phyloP scores from a whole-genome alignment of 176 grass and related monocot genomes.

The Hyparrhenia diplandra region DNA sequence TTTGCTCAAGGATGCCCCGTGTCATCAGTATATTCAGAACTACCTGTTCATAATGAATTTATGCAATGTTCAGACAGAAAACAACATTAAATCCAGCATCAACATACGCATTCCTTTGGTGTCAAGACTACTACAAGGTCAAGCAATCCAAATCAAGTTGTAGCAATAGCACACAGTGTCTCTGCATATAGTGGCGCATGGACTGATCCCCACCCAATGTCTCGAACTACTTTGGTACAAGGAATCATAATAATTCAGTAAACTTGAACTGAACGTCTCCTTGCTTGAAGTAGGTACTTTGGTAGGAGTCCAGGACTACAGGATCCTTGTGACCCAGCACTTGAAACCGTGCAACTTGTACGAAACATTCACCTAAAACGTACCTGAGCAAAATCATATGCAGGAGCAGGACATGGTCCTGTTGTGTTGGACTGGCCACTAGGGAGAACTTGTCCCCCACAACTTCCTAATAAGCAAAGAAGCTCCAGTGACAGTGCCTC shows the following conservation, averaged over 20 bases:
- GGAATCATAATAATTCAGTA: background rate
- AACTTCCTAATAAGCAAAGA: too few species aligned
- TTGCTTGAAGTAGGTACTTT: background rate
- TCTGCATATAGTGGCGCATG: background rate
- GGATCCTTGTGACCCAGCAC: too few species aligned
- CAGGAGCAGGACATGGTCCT: too few species aligned
- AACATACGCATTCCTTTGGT: background rate
- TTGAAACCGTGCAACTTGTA: too few species aligned
- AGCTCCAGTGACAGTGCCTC: background rate
- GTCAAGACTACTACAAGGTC: too few species aligned
- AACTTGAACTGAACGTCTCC: constrained; percentile 22
- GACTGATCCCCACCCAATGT: background rate
- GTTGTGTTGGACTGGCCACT: background rate
- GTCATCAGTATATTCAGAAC: constrained; percentile 47
- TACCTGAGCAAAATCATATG: too few species aligned
- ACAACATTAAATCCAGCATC: background rate
- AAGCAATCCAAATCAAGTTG: background rate
- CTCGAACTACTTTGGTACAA: background rate
- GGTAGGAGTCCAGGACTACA: background rate
- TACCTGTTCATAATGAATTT: constrained; percentile 13
- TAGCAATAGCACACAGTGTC: background rate
- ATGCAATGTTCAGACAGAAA: background rate
- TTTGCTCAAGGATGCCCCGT: constrained; percentile 44
- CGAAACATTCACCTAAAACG: too few species aligned
- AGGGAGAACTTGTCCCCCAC: background rate